A percentile compares a stretch with the other conserved stretches of the same genome.
Evolutionary conservation across 345 rosid genomes (phyloP).

Genomic region (Arabidopsis suecica): DNA sequence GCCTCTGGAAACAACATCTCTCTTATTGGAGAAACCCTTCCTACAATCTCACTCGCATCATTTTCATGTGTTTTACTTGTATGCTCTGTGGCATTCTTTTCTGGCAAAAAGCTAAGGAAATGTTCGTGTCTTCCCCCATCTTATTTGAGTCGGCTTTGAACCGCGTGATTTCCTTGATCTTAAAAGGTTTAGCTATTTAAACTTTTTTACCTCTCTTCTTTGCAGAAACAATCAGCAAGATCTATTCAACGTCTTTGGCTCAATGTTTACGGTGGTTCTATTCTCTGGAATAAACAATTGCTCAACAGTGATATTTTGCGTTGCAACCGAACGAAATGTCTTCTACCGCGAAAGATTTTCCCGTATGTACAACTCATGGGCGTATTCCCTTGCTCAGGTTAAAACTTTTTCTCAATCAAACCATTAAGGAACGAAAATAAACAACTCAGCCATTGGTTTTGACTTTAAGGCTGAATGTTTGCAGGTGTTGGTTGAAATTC

Average conservation of each 20-base stretch:
- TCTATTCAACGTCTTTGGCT: slow-evolving; percentile 46
- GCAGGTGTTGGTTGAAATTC: slow-evolving; percentile 60
- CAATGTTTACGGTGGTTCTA: slow-evolving; percentile 41
- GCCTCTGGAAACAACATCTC: slow-evolving; percentile 65
- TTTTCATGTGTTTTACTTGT: slow-evolving; percentile 37
- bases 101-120: slow-evolving; percentile 57
- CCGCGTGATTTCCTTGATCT: background rate
- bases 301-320: slow-evolving; percentile 42
- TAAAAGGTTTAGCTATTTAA: background rate
- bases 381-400: slow-evolving; percentile 61
- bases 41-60: slow-evolving; percentile 55
- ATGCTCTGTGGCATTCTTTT: slow-evolving; percentile 53
- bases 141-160: slow-evolving; percentile 7
- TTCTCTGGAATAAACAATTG: slow-evolving; percentile 49
- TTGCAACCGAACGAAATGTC: slow-evolving; percentile 48
- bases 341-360: slow-evolving; percentile 50
- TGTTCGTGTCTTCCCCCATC: slow-evolving; percentile 44
- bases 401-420: slow-evolving; percentile 37
- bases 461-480: slow-evolving; percentile 2
- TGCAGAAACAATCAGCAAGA: slow-evolving; percentile 49
- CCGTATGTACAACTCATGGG: slow-evolving; percentile 55
- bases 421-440: background rate
- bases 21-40: slow-evolving; percentile 71
- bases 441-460: background rate
- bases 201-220: slow-evolving; percentile 4